Percentiles rank a stretch among this genome's conserved stretches.
Evolutionary conservation across 768 basidiomycete species (phyloP).

Genomic region (Favolaschia claudopus): DNA sequence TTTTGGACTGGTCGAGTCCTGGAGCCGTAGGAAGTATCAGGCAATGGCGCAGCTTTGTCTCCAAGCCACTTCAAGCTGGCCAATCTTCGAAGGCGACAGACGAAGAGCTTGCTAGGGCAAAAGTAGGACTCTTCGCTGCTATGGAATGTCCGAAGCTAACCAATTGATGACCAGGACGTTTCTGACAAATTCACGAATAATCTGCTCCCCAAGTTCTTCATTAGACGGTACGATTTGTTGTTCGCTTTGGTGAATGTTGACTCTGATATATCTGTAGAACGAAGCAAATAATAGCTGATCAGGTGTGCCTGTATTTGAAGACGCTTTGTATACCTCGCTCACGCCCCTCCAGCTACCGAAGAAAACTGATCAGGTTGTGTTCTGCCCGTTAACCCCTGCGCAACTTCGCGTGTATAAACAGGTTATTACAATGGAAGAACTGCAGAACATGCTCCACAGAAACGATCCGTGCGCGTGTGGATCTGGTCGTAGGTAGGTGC

Average conservation of each 20-base stretch:
- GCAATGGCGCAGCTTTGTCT: slow-evolving; percentile 82
- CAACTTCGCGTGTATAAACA: slow-evolving; percentile 81
- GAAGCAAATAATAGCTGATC: slow-evolving; percentile 77
- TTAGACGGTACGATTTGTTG: slow-evolving; percentile 64
- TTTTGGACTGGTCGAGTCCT: slow-evolving; percentile 92
- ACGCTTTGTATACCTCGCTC: background rate
- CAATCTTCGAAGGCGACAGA: slow-evolving; percentile 73
- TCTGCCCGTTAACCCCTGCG: slow-evolving; percentile 81
- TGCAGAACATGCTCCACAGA: slow-evolving; percentile 76
- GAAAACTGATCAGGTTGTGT: slow-evolving; percentile 92
- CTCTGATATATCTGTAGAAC: slow-evolving; percentile 52
- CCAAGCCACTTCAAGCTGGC: slow-evolving; percentile 69
- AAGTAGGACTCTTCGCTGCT: slow-evolving; percentile 46
- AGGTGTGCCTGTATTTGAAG: slow-evolving; percentile 48
- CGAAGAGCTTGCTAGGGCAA: slow-evolving; percentile 63
- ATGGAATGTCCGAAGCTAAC: background rate
- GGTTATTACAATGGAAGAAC: slow-evolving; percentile 65
- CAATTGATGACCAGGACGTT: slow-evolving; percentile 53
- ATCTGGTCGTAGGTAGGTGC: slow-evolving; percentile 62
- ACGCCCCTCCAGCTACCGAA: slow-evolving; percentile 67
- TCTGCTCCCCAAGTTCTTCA: slow-evolving; percentile 83
- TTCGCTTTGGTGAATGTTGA: background rate
- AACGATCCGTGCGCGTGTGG: slow-evolving; percentile 81
- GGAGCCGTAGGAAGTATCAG: slow-evolving; percentile 72
- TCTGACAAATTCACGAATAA: slow-evolving; percentile 69